Percentiles rank a stretch among this genome's conserved stretches.
Conservation (phyloP, 140 eudicot genomes). For the Cichorium intybus region DNA sequence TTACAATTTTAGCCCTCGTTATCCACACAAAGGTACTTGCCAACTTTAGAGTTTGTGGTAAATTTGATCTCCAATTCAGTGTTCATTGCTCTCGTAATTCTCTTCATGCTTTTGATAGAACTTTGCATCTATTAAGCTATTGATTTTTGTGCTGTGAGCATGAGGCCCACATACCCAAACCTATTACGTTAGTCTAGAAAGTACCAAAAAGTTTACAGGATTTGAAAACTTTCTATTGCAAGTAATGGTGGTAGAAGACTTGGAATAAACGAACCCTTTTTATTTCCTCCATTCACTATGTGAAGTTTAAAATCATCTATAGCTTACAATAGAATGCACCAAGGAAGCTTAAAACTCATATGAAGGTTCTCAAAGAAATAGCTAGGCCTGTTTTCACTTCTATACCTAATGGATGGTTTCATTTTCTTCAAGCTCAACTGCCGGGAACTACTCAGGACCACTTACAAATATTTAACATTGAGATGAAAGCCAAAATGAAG, state of each 20-base stretch:
- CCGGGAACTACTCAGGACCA: constrained; percentile 97
- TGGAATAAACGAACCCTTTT: constrained; percentile 4
- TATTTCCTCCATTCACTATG: constrained; percentile 1
- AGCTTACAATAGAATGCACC: background rate
- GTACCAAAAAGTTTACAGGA: constrained; percentile 12
- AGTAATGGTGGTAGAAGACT: constrained; percentile 12
- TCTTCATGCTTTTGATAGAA: background rate
- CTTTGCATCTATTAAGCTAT: background rate
- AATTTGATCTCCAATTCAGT: constrained; percentile 4
- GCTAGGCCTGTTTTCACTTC: background rate
- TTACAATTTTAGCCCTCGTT: background rate
- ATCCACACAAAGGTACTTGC: background rate
- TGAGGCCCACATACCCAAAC: background rate
- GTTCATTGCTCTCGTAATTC: background rate
- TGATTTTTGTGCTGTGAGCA: background rate
- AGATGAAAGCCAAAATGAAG: constrained; percentile 82
- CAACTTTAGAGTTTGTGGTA: background rate
- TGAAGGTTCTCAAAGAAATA: background rate
- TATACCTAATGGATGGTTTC: constrained; percentile 11
- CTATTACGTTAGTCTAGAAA: background rate
- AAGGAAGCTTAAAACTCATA: background rate
- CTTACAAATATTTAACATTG: constrained; percentile 90
- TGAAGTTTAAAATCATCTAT: background rate
- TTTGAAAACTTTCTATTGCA: constrained; percentile 1
- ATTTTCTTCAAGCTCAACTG: constrained; percentile 68